phyloP scores from a whole-genome alignment of 108 stramenopile species.

The Mayamaea pseudoterrestris region DNA sequence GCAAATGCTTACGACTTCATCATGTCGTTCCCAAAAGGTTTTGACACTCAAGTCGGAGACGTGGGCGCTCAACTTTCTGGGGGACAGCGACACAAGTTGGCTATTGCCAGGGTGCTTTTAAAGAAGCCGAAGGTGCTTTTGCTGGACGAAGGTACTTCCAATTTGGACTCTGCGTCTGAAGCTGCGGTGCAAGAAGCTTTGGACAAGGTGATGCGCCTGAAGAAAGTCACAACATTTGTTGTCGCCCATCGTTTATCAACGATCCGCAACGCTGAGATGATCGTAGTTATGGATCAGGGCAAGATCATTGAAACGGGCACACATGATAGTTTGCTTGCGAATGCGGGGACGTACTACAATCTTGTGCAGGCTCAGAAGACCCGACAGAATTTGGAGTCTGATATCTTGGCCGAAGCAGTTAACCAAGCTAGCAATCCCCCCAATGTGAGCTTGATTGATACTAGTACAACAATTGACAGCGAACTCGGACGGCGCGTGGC shows the following conservation, averaged over 20 bases:
- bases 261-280: conserved; percentile 76
- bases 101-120: conserved; percentile 69
- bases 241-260: conserved; percentile 91
- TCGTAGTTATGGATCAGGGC: conserved; percentile 72
- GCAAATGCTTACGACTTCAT: conserved; percentile 84
- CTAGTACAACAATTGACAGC: not conserved
- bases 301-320: conserved; percentile 80
- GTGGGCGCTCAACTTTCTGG: conserved; percentile 2
- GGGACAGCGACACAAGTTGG: conserved; percentile 44
- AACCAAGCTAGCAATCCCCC: not conserved
- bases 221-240: conserved; percentile 59
- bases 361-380: conserved; percentile 28
- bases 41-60: conserved; percentile 58
- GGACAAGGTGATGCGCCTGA: conserved; percentile 31
- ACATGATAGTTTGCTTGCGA: conserved; percentile 61
- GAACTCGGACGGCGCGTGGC: not conserved
- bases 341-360: conserved; percentile 19
- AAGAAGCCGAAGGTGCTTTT: conserved; percentile 48
- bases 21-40: conserved; percentile 40
- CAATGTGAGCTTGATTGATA: not conserved
- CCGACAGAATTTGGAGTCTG: not conserved
- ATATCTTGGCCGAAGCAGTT: not conserved
- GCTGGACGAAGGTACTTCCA: conserved; percentile 62
- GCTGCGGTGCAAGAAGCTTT: conserved; percentile 69
- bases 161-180: conserved; percentile 71